A percentile compares a stretch with the other conserved stretches of the same genome.
These are phyloP conservation scores for Lasiodiplodia gonubiensis DNA, from an alignment of 2,329 filamentous ascomycete genomes.

Conservation along the genomic window DNA sequence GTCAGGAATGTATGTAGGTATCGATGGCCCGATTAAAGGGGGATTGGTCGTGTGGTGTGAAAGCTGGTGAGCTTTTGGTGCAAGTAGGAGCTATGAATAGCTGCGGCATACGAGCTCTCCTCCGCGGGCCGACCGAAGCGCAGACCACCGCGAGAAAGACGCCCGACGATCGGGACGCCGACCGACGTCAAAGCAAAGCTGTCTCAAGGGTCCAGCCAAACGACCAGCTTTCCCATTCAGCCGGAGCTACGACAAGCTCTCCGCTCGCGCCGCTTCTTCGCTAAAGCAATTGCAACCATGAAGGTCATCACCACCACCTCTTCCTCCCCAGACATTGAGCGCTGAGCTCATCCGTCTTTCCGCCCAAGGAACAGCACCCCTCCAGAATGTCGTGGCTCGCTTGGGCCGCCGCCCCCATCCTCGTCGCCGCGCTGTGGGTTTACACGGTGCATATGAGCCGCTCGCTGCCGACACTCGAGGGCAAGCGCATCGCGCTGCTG, in stretches of 20 bases:
- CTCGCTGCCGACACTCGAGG: slow-evolving; percentile 69
- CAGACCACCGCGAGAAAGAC: background rate
- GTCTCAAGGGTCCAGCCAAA: slow-evolving; percentile 21
- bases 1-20: background rate
- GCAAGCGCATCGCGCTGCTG: slow-evolving; percentile 87
- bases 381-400: slow-evolving; percentile 49
- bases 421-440: slow-evolving; percentile 53
- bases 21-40: background rate
- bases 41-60: background rate
- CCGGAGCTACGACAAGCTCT: slow-evolving; percentile 18
- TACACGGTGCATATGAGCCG: slow-evolving; percentile 53
- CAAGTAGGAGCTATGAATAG: slow-evolving; percentile 9
- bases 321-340: slow-evolving; percentile 8
- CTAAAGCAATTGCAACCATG: slow-evolving; percentile 4
- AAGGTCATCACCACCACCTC: slow-evolving; percentile 18
- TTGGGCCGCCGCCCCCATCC: slow-evolving; percentile 48
- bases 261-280: background rate
- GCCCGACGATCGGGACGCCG: slow-evolving; percentile 16
- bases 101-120: background rate
- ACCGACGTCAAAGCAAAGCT: background rate
- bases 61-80: background rate
- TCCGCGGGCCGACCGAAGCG: slow-evolving; percentile 1
- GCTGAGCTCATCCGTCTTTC: slow-evolving; percentile 11
- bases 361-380: background rate
- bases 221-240: slow-evolving; percentile 5